Conservation (phyloP, 2,329 filamentous ascomycete genomes). For the Chlorencoelia australis region DNA sequence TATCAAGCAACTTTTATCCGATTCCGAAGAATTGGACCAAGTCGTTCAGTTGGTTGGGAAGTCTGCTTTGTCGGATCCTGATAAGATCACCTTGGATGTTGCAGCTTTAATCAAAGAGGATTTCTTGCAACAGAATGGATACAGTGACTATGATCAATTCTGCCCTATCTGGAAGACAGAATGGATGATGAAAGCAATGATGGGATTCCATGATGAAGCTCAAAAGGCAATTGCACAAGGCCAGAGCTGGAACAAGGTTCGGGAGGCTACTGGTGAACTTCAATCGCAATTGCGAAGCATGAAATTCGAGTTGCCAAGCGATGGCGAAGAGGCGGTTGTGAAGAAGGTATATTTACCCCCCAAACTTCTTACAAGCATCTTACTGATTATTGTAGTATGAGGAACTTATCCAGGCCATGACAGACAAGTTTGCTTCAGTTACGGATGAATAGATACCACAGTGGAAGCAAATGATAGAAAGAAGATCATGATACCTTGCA, state of each 20-base stretch:
- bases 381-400: slow-evolving; percentile 58
- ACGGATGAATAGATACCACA: slow-evolving; percentile 66
- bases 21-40: slow-evolving; percentile 95
- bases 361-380: background rate
- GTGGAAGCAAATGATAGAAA: slow-evolving; percentile 2
- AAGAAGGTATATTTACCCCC: slow-evolving; percentile 60
- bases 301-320: slow-evolving; percentile 90
- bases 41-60: slow-evolving; percentile 98
- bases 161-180: slow-evolving; percentile 99
- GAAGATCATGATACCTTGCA: slow-evolving; percentile 10
- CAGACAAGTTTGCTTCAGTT: slow-evolving; percentile 94
- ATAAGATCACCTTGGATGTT: slow-evolving; percentile 97
- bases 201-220: slow-evolving; percentile 94
- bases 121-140: slow-evolving; percentile 98
- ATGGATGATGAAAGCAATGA: slow-evolving; percentile 99
- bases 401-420: slow-evolving; percentile 80
- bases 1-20: slow-evolving; percentile 86
- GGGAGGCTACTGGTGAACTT: slow-evolving; percentile 80
- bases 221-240: slow-evolving; percentile 92
- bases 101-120: slow-evolving; percentile 92
- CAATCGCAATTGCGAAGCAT: slow-evolving; percentile 78
- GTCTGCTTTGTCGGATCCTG: slow-evolving; percentile 85
- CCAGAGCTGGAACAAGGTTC: slow-evolving; percentile 84
- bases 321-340: slow-evolving; percentile 68
- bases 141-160: slow-evolving; percentile 98